A percentile compares a stretch with the other conserved stretches of the same genome.
Evolutionary conservation across 2,329 filamentous ascomycete species (phyloP).

Genomic region (Colletotrichum gigasporum): DNA sequence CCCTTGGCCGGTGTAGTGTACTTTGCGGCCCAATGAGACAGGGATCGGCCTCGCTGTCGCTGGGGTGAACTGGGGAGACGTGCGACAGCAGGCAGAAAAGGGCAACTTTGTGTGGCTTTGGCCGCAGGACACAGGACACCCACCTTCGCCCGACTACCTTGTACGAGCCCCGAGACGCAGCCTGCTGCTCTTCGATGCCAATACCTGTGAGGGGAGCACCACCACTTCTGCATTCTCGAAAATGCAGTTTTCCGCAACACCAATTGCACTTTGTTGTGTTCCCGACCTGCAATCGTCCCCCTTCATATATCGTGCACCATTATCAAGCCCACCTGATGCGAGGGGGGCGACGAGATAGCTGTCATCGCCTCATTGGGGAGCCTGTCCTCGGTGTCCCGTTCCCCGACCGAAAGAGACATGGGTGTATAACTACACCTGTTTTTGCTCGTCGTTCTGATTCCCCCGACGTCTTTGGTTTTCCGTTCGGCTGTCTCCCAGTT

Average conservation of each 20-base stretch:
- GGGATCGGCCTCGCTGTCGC: slow-evolving; percentile 15
- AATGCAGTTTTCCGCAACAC: slow-evolving; percentile 21
- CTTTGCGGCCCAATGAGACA: slow-evolving; percentile 17
- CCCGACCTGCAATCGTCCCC: not conserved
- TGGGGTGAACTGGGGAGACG: not conserved
- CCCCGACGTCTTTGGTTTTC: not conserved
- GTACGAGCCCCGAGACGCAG: not conserved
- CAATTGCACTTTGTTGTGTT: not conserved
- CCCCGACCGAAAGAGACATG: not conserved
- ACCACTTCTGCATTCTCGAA: not conserved
- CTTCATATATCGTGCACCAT: not conserved
- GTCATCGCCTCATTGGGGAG: slow-evolving; percentile 19
- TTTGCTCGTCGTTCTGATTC: not conserved
- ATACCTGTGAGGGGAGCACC: not conserved
- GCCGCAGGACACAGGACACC: no score
- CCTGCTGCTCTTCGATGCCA: not conserved
- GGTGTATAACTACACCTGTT: not conserved
- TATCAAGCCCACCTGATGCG: slow-evolving; percentile 21
- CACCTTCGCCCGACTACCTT: slow-evolving; percentile 12
- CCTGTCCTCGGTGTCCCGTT: not conserved
- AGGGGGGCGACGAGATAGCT: not conserved
- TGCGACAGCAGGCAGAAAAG: not conserved
- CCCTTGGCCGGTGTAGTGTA: not conserved
- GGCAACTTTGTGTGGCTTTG: slow-evolving; percentile 24
- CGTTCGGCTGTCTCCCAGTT: not conserved